Percentiles rank a stretch among this genome's conserved stretches.
These are phyloP conservation scores for Phalaenopsis equestris DNA, from an alignment of 106 monocot species.

Conservation along the genomic window DNA sequence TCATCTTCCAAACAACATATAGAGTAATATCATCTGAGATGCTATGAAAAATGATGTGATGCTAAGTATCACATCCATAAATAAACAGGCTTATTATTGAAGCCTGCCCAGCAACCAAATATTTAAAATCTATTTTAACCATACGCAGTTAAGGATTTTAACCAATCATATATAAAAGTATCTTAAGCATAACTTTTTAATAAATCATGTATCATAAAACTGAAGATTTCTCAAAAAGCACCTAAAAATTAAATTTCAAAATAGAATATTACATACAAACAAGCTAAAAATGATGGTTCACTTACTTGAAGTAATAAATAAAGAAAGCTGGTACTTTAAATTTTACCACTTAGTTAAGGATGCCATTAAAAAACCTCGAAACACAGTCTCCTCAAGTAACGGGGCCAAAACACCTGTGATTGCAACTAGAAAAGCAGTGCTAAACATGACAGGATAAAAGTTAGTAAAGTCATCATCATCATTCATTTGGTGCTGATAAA, in stretches of 20 bases:
- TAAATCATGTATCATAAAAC: neutral
- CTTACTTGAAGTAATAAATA: neutral
- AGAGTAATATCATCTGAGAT: neutral
- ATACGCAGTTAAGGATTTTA: neutral
- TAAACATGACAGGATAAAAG: constrained; percentile 16
- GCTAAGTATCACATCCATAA: neutral
- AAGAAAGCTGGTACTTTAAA: neutral
- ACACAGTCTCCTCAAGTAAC: constrained; percentile 90
- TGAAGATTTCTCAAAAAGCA: neutral
- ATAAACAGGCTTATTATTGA: neutral
- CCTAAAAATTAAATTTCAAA: neutral
- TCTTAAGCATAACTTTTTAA: neutral
- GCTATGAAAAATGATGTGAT: neutral
- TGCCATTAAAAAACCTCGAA: constrained; percentile 86
- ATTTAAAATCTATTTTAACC: neutral
- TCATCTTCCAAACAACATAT: neutral
- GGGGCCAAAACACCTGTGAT: constrained; percentile 86
- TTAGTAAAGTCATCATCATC: constrained; percentile 4
- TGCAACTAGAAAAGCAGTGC: constrained; percentile 73
- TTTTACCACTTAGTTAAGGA: constrained; percentile 86
- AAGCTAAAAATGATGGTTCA: neutral
- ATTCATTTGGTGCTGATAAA: neutral
- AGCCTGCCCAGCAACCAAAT: neutral
- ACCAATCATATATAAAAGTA: neutral
- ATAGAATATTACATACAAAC: neutral